phyloP scores from a whole-genome alignment of 306 rosid species.

The Rosa lucieae region DNA sequence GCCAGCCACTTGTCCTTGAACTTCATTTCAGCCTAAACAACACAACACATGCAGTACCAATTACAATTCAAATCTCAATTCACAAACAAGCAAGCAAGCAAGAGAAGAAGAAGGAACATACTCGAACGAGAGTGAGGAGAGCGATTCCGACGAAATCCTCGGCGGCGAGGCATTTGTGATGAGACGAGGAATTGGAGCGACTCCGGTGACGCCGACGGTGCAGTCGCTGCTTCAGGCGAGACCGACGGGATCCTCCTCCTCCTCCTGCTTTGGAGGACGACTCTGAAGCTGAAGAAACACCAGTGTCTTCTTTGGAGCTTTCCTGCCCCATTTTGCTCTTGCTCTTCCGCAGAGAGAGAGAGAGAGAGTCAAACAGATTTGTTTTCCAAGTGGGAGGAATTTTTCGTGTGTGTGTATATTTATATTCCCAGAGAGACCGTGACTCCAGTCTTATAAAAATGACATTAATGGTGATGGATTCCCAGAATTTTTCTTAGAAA shows the following conservation, averaged over 20 bases:
- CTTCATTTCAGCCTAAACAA: constrained; percentile 77
- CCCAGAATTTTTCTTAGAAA: no score
- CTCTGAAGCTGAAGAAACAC: not conserved
- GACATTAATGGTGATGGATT: no score
- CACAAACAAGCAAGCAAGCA: not conserved
- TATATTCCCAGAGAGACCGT: no score
- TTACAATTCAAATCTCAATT: not conserved
- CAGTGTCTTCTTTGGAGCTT: constrained; percentile 11
- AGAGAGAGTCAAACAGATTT: not conserved
- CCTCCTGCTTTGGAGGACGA: constrained; percentile 5
- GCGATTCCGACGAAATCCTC: constrained; percentile 81
- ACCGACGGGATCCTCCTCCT: constrained; percentile 33
- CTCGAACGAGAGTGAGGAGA: constrained; percentile 60
- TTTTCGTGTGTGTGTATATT: no score
- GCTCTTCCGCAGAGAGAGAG: no score
- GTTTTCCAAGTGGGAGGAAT: no score
- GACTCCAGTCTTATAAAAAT: no score
- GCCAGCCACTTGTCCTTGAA: constrained; percentile 97
- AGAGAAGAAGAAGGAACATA: constrained; percentile 7
- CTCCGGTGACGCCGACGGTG: constrained; percentile 32
- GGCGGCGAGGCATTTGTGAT: constrained; percentile 39
- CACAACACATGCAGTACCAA: not conserved
- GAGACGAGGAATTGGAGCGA: constrained; percentile 30
- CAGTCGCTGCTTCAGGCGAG: constrained; percentile 56
- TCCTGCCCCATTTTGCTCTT: constrained; percentile 8